phyloP scores from a whole-genome alignment of 495 filamentous ascomycete genomes.

The Penicillium canariense region DNA sequence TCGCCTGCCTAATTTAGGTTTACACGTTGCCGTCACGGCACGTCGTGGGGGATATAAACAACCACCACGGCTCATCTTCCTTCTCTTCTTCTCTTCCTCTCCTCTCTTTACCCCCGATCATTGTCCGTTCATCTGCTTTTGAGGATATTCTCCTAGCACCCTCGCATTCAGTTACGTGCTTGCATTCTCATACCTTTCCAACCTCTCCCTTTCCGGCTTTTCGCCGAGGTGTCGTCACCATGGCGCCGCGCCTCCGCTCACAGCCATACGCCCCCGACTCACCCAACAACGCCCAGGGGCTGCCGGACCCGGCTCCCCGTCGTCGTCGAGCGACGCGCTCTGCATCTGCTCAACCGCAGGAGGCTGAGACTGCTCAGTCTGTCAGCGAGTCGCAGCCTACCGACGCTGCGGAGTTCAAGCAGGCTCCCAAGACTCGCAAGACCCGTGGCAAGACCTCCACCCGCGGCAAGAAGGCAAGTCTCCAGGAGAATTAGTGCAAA shows the following conservation, averaged over 20 bases:
- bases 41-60: background rate
- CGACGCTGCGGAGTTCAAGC: no score
- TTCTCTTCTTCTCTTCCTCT: constrained; percentile 1
- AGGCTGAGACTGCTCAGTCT: constrained; percentile 3
- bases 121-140: background rate
- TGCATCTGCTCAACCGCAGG: constrained; percentile 21
- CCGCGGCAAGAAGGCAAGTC: constrained; percentile 12
- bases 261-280: constrained; percentile 13
- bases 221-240: constrained; percentile 1
- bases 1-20: background rate
- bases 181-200: background rate
- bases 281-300: constrained; percentile 8
- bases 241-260: constrained; percentile 16
- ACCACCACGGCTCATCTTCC: background rate
- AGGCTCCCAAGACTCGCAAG: constrained; percentile 2
- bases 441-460: constrained; percentile 7
- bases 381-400: no score
- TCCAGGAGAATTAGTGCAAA: background rate
- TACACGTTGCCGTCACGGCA: background rate
- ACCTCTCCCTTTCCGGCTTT: background rate
- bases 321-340: constrained; percentile 23
- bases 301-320: constrained; percentile 5
- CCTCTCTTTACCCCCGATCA: constrained; percentile 2
- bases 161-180: background rate
- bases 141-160: background rate